A percentile compares a stretch with the other conserved stretches of the same genome.
Evolutionary conservation across 2,329 filamentous ascomycete species (phyloP).

Genomic region (Fusarium verrucosum): DNA sequence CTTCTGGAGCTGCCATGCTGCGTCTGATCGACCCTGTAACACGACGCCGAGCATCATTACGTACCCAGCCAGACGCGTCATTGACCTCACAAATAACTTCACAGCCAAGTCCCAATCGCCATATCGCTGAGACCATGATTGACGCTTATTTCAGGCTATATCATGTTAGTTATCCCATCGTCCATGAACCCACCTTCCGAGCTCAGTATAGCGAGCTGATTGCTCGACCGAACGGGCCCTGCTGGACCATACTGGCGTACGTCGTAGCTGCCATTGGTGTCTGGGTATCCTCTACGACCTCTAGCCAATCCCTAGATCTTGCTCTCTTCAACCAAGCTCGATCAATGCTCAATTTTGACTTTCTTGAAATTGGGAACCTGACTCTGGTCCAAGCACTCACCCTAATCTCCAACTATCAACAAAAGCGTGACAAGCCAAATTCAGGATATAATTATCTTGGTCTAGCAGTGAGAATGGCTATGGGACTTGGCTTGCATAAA

Average conservation of each 20-base stretch:
- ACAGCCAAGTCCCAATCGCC: constrained; percentile 49
- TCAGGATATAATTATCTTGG: constrained; percentile 63
- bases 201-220: constrained; percentile 49
- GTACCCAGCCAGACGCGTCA: constrained; percentile 13
- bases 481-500: constrained; percentile 61
- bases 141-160: constrained; percentile 53
- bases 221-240: constrained; percentile 45
- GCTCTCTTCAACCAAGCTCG: constrained; percentile 46
- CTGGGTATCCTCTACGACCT: constrained; percentile 44
- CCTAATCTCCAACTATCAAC: constrained; percentile 59
- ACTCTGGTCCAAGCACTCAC: constrained; percentile 57
- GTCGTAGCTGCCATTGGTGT: constrained; percentile 52
- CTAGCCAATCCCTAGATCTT: constrained; percentile 37
- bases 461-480: constrained; percentile 59
- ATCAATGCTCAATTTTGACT: constrained; percentile 52
- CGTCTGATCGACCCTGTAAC: constrained; percentile 49
- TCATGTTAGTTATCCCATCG: constrained; percentile 56
- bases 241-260: constrained; percentile 47
- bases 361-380: constrained; percentile 57
- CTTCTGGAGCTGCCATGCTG: constrained; percentile 56
- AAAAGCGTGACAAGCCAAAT: constrained; percentile 61
- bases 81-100: constrained; percentile 26
- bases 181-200: constrained; percentile 58
- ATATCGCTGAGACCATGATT: constrained; percentile 49
- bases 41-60: constrained; percentile 36